These are phyloP conservation scores for Neurospora intermedia DNA, from an alignment of 495 filamentous ascomycete species.

Conservation along the genomic window DNA sequence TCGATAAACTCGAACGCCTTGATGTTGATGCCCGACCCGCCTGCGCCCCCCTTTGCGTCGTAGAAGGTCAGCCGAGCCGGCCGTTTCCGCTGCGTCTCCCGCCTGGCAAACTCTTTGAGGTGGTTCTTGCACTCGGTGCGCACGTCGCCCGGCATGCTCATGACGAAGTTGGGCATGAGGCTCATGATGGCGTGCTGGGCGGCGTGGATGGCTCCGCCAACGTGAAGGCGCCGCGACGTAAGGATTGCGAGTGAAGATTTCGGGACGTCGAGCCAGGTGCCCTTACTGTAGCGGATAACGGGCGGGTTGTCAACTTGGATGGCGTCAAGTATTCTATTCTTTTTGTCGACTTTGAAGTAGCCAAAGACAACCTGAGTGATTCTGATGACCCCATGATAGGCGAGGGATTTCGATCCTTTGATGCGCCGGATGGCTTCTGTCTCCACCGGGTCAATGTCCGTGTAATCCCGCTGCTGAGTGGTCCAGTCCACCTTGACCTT, in stretches of 20 bases:
- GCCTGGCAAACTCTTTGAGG: constrained; percentile 66
- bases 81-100: constrained; percentile 54
- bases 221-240: constrained; percentile 52
- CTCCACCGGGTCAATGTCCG: constrained; percentile 83
- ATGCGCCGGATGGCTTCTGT: constrained; percentile 73
- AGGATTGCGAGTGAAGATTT: constrained; percentile 11
- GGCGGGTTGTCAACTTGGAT: constrained; percentile 90
- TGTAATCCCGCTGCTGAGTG: constrained; percentile 86
- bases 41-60: constrained; percentile 79
- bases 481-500: constrained; percentile 93
- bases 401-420: constrained; percentile 34
- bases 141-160: constrained; percentile 75
- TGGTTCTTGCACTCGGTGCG: constrained; percentile 84
- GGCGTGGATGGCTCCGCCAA: constrained; percentile 86
- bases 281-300: constrained; percentile 71
- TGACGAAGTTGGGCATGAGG: constrained; percentile 80
- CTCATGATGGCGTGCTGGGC: constrained; percentile 85
- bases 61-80: constrained; percentile 90
- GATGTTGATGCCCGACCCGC: constrained; percentile 72
- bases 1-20: constrained; percentile 94
- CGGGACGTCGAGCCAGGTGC: constrained; percentile 80
- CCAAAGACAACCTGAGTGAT: constrained; percentile 84
- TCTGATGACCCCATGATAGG: constrained; percentile 75
- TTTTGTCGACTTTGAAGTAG: constrained; percentile 88
- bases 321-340: constrained; percentile 72